Base-by-base conservation (phyloP, 2,329 filamentous ascomycete genomes). In the Sporothrix schenckii region DNA sequence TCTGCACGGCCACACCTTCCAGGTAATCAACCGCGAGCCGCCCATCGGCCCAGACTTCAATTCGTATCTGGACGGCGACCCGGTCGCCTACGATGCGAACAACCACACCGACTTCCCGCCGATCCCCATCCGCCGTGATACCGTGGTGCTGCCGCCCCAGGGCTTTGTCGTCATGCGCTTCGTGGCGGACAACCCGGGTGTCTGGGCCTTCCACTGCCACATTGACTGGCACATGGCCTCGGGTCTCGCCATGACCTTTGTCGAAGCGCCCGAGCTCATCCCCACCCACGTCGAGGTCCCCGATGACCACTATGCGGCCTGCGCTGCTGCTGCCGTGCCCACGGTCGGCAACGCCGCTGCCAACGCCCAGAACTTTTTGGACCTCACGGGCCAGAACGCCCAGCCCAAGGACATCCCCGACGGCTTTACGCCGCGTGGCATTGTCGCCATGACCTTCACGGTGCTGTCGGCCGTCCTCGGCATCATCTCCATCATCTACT, bases 171-270 rank as follows among this genome's bases (percentile, higher is more conserved):
- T 93, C 13, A 76, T 94, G 27, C 83, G 88, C n/a, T 91, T 90
- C 80, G 81, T 82, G 70, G 87, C 89, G 1, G 84, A 91, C 76
- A 92, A 92, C 74, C 88, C 90, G 13, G 89, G 89, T 74, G 75
- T 78, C 72, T 81, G 78, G 78, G 63, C 91, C 4, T 91, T 93
- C 81, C 91, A 93, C 79, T 94, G 91, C 79, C 92, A 94, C 77
- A 90, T 94, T 68, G 90, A 92, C 76, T 94, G 90, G 90, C 91
- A 93, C 77, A 82, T 92, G 70, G 80, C 85, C 0, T 88, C 87
- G 3, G 91, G 91, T n/a, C 82, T 92, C 2, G 82, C 88, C 3
- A 85, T 88, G 30, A 88, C 87, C 0, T 85, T 92, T 73, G 79
- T 91, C 72, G 89, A 91, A 78, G 85, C 87, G 0, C 89, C 89